Base-by-base conservation (phyloP, 805 yeast species). In the Ogataea paraovalis region DNA sequence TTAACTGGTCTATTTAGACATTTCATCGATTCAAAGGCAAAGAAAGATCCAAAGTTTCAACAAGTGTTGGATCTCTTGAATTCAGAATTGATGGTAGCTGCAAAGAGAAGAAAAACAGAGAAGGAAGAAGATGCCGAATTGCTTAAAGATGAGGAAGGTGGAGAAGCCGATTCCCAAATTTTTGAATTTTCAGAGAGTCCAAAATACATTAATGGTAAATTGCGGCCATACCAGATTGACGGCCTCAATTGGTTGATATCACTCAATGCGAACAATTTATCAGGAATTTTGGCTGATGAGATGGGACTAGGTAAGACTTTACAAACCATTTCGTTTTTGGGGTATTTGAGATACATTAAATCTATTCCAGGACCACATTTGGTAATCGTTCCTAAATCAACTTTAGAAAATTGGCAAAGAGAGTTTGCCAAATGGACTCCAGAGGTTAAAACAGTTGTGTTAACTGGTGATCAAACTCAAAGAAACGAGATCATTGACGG, bases 261-360 rank as follows among this genome's bases (percentile, higher is more conserved):
- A 0, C 68, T 92, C 32, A 87, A 90, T 64, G 96, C 91, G 55
- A 89, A 92, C 66, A 79, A 85, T 56, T 75, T 92, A 39, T 85
- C 96, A 9, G 99, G 99, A 18, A 94, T 92, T 41, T 70, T 92
- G 43, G 99, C 99, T 13, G 99, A 92, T 68, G 99, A 92, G 65
- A 92, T 94, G 99, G 99, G 99, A 2, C 74, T 92, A 36, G 99
- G 99, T 47, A 92, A 92, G 67, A 92, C 99, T 4, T 71, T 94
- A 48, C 99, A 92, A 68, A 92, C 98, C 0, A 89, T 92, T 41
- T 80, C 98, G 2, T 94, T 92, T 58, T 69, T 92, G 42, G 98
- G 97, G 0, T 89, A 87, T 63, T 68, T 94, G 50, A 78, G 97
- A 53, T 89, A 88, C 61, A 72, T 83, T 46, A 82, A 82, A 58